Evolutionary conservation across 306 rosid species (phyloP).

Genomic region (Canavalia gladiata): DNA sequence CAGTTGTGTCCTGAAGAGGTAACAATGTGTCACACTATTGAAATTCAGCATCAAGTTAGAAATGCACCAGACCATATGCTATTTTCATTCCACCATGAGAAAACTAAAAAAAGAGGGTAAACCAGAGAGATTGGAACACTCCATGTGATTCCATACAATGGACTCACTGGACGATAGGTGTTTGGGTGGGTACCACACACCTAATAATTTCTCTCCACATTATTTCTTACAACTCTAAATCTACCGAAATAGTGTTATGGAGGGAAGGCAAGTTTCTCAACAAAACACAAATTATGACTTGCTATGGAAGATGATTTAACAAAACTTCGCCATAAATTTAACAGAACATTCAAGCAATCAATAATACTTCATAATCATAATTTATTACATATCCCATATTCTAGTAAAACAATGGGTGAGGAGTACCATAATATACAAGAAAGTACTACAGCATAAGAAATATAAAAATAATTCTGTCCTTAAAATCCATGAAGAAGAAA

Average conservation of each 20-base stretch:
- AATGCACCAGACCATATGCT: too few relatives aligned
- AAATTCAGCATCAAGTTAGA: too few relatives aligned
- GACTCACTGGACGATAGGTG: too few relatives aligned
- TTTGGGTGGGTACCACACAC: too few relatives aligned
- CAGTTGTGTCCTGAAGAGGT: too few relatives aligned
- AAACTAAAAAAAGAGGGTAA: too few relatives aligned
- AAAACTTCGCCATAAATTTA: neutral
- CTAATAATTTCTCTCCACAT: too few relatives aligned
- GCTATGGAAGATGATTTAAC: neutral
- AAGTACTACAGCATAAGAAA: neutral
- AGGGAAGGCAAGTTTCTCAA: neutral
- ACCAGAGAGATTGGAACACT: too few relatives aligned
- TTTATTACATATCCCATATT: constrained; percentile 7
- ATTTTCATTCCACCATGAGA: too few relatives aligned
- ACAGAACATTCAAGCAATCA: neutral
- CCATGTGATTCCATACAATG: too few relatives aligned
- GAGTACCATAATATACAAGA: neutral
- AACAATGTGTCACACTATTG: too few relatives aligned
- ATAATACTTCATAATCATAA: neutral
- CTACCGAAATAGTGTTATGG: neutral
- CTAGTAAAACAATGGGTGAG: neutral
- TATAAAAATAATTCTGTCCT: constrained; percentile 24
- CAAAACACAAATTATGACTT: neutral
- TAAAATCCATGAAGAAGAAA: constrained; percentile 31
- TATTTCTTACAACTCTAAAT: too few relatives aligned